Percentiles rank a stretch among this genome's conserved stretches.
phyloP scores from a whole-genome alignment of 805 yeast species.

The Pichia membranifaciens region DNA sequence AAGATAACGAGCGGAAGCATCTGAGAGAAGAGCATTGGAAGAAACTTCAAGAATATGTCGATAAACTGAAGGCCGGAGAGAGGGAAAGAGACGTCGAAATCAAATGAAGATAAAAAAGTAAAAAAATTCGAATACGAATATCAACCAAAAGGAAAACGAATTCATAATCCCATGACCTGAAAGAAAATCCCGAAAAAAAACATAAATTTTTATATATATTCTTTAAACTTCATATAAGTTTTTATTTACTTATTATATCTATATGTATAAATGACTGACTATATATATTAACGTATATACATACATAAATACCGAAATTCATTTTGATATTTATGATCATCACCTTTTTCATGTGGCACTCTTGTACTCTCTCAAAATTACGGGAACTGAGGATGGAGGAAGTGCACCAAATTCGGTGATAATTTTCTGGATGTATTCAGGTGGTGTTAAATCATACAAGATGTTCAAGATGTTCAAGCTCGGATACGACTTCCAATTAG shows the following conservation, averaged over 20 bases:
- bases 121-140: too few species aligned
- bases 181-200: background rate
- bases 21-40: slow-evolving; percentile 68
- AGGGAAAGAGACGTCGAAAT: slow-evolving; percentile 54
- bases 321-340: background rate
- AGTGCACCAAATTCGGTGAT: slow-evolving; percentile 94
- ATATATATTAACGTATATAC: background rate
- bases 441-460: slow-evolving; percentile 92
- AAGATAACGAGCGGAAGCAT: slow-evolving; percentile 57
- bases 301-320: slow-evolving; percentile 3
- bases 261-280: background rate
- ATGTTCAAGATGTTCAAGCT: slow-evolving; percentile 72
- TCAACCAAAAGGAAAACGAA: slow-evolving; percentile 41
- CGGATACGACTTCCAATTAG: slow-evolving; percentile 59
- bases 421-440: slow-evolving; percentile 86
- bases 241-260: background rate
- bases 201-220: background rate
- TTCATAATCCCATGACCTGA: slow-evolving; percentile 41
- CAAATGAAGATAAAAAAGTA: too few species aligned
- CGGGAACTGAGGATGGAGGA: slow-evolving; percentile 98
- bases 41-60: slow-evolving; percentile 56
- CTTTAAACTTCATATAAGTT: background rate
- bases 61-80: slow-evolving; percentile 27
- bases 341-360: slow-evolving; percentile 19
- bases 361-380: slow-evolving; percentile 88